phyloP scores from a whole-genome alignment of 2,329 filamentous ascomycete species.

The Aspergillus hiratsukae region DNA sequence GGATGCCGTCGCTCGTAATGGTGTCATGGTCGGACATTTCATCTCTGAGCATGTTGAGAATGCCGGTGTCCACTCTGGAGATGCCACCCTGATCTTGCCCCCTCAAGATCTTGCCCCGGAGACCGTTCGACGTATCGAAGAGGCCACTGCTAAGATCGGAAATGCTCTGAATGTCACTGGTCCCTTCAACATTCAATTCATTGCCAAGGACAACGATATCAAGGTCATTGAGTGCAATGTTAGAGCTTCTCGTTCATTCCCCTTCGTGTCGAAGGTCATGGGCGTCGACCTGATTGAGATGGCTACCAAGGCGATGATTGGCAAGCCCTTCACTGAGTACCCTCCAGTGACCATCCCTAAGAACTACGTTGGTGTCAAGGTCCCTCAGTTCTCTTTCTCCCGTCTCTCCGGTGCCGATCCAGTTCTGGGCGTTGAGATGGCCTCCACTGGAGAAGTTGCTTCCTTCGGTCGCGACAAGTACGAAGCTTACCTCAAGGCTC shows the following conservation, averaged over 20 bases:
- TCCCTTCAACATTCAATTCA: constrained; percentile 98
- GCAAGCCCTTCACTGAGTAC: constrained; percentile 75
- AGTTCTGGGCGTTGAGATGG: constrained; percentile 97
- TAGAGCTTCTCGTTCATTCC: constrained; percentile 90
- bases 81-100: constrained; percentile 90
- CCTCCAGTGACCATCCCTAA: constrained; percentile 70
- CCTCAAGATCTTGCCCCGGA: constrained; percentile 88
- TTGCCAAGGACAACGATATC: constrained; percentile 98
- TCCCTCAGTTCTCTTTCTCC: constrained; percentile 98
- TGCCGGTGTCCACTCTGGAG: constrained; percentile 95
- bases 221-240: constrained; percentile 99
- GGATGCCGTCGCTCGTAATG: constrained; percentile 92
- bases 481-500: constrained; percentile 93
- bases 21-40: constrained; percentile 88
- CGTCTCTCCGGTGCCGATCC: constrained; percentile 93
- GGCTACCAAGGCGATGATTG: constrained; percentile 96
- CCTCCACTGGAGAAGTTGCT: constrained; percentile 95
- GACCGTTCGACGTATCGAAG: constrained; percentile 85
- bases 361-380: constrained; percentile 92
- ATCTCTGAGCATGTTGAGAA: constrained; percentile 99
- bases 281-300: constrained; percentile 96
- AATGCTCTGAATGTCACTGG: constrained; percentile 92
- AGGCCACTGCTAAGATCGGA: constrained; percentile 92
- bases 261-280: constrained; percentile 98
- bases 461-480: constrained; percentile 95